Conservation (phyloP, 2,329 filamentous ascomycete genomes). For the Monilinia vaccinii-corymbosi region DNA sequence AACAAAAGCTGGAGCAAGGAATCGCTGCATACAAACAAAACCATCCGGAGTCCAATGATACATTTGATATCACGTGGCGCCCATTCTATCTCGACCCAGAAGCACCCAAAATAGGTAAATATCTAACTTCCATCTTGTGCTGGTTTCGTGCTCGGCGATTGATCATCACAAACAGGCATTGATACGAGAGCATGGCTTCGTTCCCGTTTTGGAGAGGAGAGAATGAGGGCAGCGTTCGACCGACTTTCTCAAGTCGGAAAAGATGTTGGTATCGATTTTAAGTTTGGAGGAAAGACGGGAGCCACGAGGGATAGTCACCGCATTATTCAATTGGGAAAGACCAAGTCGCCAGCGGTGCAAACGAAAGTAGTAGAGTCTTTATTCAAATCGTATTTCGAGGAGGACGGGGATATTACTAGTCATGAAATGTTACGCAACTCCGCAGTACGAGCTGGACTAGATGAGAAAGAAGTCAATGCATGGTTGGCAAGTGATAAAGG, state of each 20-base stretch:
- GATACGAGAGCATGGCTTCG: slow-evolving; percentile 50
- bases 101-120: slow-evolving; percentile 41
- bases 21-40: slow-evolving; percentile 57
- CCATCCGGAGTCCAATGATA: slow-evolving; percentile 54
- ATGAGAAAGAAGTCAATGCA: slow-evolving; percentile 40
- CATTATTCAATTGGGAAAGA: slow-evolving; percentile 59
- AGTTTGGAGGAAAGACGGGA: slow-evolving; percentile 60
- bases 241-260: slow-evolving; percentile 50
- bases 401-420: slow-evolving; percentile 54
- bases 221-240: slow-evolving; percentile 46
- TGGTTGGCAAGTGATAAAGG: slow-evolving; percentile 48
- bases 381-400: slow-evolving; percentile 59
- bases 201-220: slow-evolving; percentile 54
- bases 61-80: slow-evolving; percentile 64
- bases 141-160: neutral
- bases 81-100: slow-evolving; percentile 74
- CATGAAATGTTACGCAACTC: slow-evolving; percentile 42
- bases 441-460: slow-evolving; percentile 45
- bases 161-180: slow-evolving; percentile 29
- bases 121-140: slow-evolving; percentile 20
- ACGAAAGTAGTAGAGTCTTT: slow-evolving; percentile 51
- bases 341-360: slow-evolving; percentile 43
- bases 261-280: slow-evolving; percentile 63
- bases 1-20: slow-evolving; percentile 62
- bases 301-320: slow-evolving; percentile 75